A percentile compares a stretch with the other conserved stretches of the same genome.
These are phyloP conservation scores for Pelagomonas calceolata DNA, from an alignment of 108 stramenopile species.

Conservation along the genomic window DNA sequence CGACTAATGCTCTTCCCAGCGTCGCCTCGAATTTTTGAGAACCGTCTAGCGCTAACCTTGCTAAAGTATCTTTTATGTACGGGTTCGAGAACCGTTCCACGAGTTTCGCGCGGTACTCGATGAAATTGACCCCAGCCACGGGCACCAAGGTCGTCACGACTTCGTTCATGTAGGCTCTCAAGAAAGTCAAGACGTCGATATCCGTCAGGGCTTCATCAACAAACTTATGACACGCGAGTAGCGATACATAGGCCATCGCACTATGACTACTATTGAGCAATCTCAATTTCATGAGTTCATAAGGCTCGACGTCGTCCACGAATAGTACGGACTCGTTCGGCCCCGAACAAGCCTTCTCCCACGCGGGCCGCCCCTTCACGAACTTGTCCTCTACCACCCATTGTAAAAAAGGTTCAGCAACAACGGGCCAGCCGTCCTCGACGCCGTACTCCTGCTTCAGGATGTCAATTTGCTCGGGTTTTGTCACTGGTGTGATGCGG, in stretches of 20 bases:
- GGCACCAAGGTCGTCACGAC: neutral
- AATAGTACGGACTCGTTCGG: conserved; percentile 1
- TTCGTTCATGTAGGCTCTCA: neutral
- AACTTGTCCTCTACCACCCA: conserved; percentile 53
- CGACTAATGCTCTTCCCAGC: no score
- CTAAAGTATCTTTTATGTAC: neutral
- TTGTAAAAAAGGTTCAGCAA: conserved; percentile 43
- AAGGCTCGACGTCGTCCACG: conserved; percentile 33
- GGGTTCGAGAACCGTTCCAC: neutral
- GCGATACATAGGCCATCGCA: conserved; percentile 33
- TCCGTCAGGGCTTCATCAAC: neutral
- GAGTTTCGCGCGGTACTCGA: neutral
- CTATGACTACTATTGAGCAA: conserved; percentile 47
- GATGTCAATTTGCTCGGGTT: conserved; percentile 19
- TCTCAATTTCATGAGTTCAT: conserved; percentile 48
- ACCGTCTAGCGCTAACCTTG: neutral
- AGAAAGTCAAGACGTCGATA: neutral
- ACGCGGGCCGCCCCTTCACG: conserved; percentile 29
- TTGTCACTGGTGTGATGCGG: conserved; percentile 47
- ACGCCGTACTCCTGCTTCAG: conserved; percentile 26
- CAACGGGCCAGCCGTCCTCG: conserved; percentile 39
- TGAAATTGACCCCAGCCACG: neutral
- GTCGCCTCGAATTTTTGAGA: neutral
- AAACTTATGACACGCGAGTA: conserved; percentile 25
- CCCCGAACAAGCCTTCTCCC: conserved; percentile 29